Base-by-base conservation (phyloP, 345 rosid species). In the Ailanthus altissimus region DNA sequence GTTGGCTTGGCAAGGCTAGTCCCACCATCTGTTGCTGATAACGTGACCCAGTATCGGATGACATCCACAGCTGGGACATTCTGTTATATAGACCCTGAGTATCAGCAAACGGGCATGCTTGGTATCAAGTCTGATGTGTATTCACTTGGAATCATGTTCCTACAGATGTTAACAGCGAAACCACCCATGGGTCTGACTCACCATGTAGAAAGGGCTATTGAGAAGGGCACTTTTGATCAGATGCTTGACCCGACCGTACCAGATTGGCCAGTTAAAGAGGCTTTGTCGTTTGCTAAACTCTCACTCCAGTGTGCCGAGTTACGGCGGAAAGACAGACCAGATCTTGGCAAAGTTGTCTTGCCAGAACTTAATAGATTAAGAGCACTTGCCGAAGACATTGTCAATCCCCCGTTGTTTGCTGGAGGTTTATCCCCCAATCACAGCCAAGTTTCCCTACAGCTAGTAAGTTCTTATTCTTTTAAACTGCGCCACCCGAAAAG, bases 31-130 rank as follows among this genome's bases (percentile, higher is more conserved):
- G 97, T 94, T 32, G 93, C 91, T 0, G 91, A 92, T 76, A 86
- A 42, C 0, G 97, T 94, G 77, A 94, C 98, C 1, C 96, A 94
- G 71, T 94, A 92, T 80, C 88, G 83, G 18, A 88, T 94, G 97
- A 94, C 98, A 9, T 88, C 98, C 38, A 86, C 97, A 0, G 96
- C 98, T 1, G 98, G 98, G 28, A 92, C 98, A 15, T 92, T 94
- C 83, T 94, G 97, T 85, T 94, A 94, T 65, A 94, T 94, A 25
- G 97, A 94, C 59, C 98, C 97, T 5, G 97, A 94, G 84, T 94
- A 94, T 82, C 97, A 94, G 83, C 98, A 90, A 81, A 92, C 97
- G 6, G 96, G 98, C 13, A 92, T 92, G 97, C 84, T 94, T 47
- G 94, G 97, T 1, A 85, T 89, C 5, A 94, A 94, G 81, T 94